Base-by-base conservation (phyloP, 306 rosid genomes). In the Astragalus membranaceus region DNA sequence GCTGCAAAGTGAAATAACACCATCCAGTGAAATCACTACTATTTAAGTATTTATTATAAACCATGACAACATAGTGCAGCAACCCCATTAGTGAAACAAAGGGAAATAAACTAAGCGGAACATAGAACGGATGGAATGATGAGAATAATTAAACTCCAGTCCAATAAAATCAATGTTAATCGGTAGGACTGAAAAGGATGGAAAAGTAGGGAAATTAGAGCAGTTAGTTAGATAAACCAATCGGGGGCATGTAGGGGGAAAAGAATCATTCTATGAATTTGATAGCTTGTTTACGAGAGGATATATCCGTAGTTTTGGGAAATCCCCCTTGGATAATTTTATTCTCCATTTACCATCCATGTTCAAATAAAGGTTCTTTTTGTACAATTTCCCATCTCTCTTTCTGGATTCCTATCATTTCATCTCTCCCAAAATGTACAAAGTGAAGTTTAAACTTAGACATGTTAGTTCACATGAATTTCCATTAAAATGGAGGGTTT, bases 1-100 rank as follows among this genome's bases (percentile, higher is more conserved):
- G 72, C 99, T 95, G 86, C 71, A 61, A 74, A 69, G 79, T 41
- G 66, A 53, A 59, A 79, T 54, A 57, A 39, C 50, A 64, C 63
- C 56, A 66, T 11, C 43, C 73, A 46, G 37, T 71, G 61, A 82
- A 65, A 70, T 70, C 61, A 26, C 46, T 39, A 39, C n/a, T 53
- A 30, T 30, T 51, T 23, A 65, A 39, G 10, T 53, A 30, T 30
- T 51, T 23, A 65, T 56, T 20, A 41, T 52, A 43, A 7, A 70
- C 41, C 5, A 64, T 39, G 14, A 64, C 52, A 78, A 55, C 23
- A 49, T 11, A 67, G 11, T 16, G 67, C 1, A 7, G 65, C 43
- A 29, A 30, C 41, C 67, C 64, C 48, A 37, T 36, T 41, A 39
- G 41, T 7, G 15, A 36, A 43, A 55, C 20, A 10, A 75, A 33